Evolutionary conservation across 208 protist species (phyloP).

Genomic region (Leishmania amazonensis): DNA sequence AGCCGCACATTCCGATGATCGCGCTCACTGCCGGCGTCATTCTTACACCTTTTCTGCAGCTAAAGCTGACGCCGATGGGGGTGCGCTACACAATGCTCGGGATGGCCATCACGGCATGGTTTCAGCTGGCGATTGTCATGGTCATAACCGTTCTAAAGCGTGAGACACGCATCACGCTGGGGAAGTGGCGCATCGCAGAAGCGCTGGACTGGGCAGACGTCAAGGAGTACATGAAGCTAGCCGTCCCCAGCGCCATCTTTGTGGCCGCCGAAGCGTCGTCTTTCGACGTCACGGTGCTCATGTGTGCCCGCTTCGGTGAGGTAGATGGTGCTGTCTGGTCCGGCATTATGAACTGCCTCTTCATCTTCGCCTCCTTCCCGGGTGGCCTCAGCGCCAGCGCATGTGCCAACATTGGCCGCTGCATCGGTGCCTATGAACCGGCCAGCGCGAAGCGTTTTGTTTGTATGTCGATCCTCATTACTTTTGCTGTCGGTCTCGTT

Average conservation of each 20-base stretch:
- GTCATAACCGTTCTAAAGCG: conserved; percentile 64
- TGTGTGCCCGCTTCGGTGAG: conserved; percentile 68
- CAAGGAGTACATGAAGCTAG: conserved; percentile 78
- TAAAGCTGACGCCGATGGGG: conserved; percentile 73
- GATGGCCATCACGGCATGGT: conserved; percentile 78
- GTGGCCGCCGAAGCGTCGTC: conserved; percentile 87
- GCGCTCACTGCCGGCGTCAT: conserved; percentile 73
- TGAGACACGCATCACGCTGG: conserved; percentile 73
- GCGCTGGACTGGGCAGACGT: conserved; percentile 68
- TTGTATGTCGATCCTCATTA: conserved; percentile 41
- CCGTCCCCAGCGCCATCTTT: conserved; percentile 83
- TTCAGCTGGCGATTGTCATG: conserved; percentile 68
- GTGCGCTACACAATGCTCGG: conserved; percentile 85
- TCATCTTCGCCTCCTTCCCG: conserved; percentile 70
- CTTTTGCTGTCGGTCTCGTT: conserved; percentile 45
- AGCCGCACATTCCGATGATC: conserved; percentile 79
- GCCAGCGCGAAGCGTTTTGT: conserved; percentile 64
- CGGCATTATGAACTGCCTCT: conserved; percentile 80
- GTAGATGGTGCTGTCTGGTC: conserved; percentile 75
- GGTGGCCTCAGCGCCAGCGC: conserved; percentile 79
- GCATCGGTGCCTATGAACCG: conserved; percentile 68
- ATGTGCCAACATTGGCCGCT: conserved; percentile 81
- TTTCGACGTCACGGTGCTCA: conserved; percentile 79
- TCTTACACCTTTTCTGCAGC: conserved; percentile 66
- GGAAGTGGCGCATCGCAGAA: conserved; percentile 60